Conservation (phyloP, 768 basidiomycete genomes). For the Ephemerocybe angulata region DNA sequence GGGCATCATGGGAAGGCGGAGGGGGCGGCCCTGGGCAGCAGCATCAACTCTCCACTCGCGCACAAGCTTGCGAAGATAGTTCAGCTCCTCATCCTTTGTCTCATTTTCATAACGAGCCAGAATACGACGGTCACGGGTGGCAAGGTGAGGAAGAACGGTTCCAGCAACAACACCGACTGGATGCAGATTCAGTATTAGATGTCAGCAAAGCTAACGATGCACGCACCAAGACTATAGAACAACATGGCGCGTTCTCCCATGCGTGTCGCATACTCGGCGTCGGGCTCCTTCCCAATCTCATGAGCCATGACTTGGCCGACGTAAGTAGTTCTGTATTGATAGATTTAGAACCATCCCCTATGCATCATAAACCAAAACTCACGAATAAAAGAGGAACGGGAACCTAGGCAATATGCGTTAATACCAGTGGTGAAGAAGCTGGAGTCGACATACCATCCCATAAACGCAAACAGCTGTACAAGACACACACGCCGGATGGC, state of each 20-base stretch:
- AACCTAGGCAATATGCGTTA: conserved; percentile 52
- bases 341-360: not conserved
- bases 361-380: conserved; percentile 20
- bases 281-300: conserved; percentile 68
- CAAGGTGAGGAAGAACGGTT: conserved; percentile 73
- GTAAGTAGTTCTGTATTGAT: conserved; percentile 73
- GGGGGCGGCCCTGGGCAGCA: conserved; percentile 63
- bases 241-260: conserved; percentile 88
- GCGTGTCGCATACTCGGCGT: conserved; percentile 78
- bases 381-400: conserved; percentile 93
- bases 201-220: not conserved
- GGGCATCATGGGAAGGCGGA: conserved; percentile 83
- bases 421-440: not conserved
- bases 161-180: conserved; percentile 85
- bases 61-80: conserved; percentile 67
- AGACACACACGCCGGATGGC: conserved; percentile 87
- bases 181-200: conserved; percentile 11
- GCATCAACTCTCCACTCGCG: conserved; percentile 85
- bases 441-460: conserved; percentile 69
- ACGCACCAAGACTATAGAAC: conserved; percentile 81
- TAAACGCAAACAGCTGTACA: conserved; percentile 93
- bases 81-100: conserved; percentile 70
- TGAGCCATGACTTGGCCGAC: conserved; percentile 92
- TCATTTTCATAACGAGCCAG: conserved; percentile 69
- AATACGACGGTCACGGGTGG: conserved; percentile 76